phyloP scores from a whole-genome alignment of 148 eudicot species.

The Vaccinium corymbosum region DNA sequence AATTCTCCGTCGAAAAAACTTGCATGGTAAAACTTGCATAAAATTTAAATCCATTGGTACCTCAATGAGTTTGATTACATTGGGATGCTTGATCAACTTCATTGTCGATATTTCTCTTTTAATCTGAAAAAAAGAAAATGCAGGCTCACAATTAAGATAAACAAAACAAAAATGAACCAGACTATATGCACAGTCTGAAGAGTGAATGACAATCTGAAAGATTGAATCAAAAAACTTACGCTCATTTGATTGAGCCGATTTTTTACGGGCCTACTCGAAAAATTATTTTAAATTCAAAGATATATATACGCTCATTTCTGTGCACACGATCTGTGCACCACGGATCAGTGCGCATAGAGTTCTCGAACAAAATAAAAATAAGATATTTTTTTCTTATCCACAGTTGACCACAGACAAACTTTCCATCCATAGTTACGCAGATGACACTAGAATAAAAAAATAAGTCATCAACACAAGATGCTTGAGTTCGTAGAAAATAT shows the following conservation, averaged over 20 bases:
- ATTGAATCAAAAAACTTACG: no score
- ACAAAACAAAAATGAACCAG: background rate
- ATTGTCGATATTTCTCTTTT: constrained; percentile 81
- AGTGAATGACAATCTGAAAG: no score
- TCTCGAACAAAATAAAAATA: background rate
- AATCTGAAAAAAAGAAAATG: constrained; percentile 35
- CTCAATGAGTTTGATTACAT: constrained; percentile 72
- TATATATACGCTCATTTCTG: no score
- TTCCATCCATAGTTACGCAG: background rate
- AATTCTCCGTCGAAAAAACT: background rate
- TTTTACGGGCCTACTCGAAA: no score
- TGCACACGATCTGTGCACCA: no score
- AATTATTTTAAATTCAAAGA: no score
- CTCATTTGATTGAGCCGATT: no score
- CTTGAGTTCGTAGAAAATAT: background rate
- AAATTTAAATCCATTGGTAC: constrained; percentile 25
- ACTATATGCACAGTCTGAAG: no score
- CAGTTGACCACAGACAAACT: background rate
- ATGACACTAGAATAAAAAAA: background rate
- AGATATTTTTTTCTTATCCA: background rate
- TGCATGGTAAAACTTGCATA: background rate
- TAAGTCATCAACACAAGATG: background rate
- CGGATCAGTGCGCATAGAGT: no score
- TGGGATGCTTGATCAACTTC: constrained; percentile 87
- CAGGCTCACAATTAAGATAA: background rate